phyloP scores from a whole-genome alignment of 352 stramenopile genomes.

The Globisporangium iwayamae region DNA sequence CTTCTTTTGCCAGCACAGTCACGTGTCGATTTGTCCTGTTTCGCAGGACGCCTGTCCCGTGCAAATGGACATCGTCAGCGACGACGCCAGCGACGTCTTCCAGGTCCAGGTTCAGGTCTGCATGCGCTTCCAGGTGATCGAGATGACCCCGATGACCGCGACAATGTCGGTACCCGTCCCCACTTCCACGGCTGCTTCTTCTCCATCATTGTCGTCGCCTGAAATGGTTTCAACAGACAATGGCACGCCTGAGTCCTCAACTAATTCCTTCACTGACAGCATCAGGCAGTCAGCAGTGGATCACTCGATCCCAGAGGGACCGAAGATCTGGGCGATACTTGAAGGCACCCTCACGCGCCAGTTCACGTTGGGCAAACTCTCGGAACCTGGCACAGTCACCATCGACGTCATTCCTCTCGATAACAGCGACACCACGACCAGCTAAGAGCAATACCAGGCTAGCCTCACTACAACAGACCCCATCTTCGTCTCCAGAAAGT shows the following conservation, averaged over 20 bases:
- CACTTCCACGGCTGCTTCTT: neutral
- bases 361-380: conserved; percentile 54
- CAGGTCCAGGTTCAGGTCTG: conserved; percentile 56
- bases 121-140: conserved; percentile 78
- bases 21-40: conserved; percentile 61
- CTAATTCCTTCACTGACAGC: neutral
- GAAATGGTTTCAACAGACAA: neutral
- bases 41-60: conserved; percentile 63
- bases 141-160: conserved; percentile 29
- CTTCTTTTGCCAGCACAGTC: conserved; percentile 59
- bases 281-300: neutral
- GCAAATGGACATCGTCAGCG: conserved; percentile 38
- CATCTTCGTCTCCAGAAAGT: neutral
- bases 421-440: neutral
- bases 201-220: conserved; percentile 1
- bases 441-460: neutral
- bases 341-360: conserved; percentile 51
- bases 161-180: neutral
- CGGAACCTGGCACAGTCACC: conserved; percentile 44
- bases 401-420: conserved; percentile 30
- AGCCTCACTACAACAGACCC: neutral
- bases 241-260: neutral
- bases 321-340: conserved; percentile 48
- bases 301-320: conserved; percentile 15
- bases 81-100: conserved; percentile 23